Evolutionary conservation across 2,329 filamentous ascomycete genomes (phyloP), one percentile per base, ranked within the genome.

Genomic region (Calonectria ilicicola): DNA sequence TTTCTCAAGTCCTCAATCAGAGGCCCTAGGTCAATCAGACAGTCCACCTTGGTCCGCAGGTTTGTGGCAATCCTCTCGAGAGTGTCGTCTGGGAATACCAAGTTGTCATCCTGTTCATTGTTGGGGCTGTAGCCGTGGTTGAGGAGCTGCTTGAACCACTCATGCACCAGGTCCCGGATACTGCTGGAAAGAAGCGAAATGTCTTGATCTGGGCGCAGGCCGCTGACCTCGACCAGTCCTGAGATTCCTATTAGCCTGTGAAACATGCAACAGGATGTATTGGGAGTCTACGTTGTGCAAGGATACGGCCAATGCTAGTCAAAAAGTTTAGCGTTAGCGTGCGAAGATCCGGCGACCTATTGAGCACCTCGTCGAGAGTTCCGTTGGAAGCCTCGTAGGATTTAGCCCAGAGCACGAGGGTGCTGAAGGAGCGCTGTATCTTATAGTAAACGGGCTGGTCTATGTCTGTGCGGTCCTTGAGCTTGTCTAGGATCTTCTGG

Each of bases 311-410:
- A 32, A 63, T 63, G 17, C 58, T 46, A 46, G 40, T 63, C 58
- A 63, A 46, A 63, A 63, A 63, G 58, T 63, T 63, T 42, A 63
- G 58, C 40, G 58, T 63, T 42, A 63, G 58, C 58, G 58, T 63
- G 58, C 40, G 58, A 63, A 63, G 58, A 21, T 63, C 38, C 38
- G 58, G 58, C 8, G 58, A 63, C 40, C 40, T 42, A 10, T 32
- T 23, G 58, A 63, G 58, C 58, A 63, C 38, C 27, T 63, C 58
- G 58, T 63, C 58, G 12, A 63, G 58, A 46, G 58, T 46, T 63
- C 58, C 58, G 27, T 46, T 63, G 12, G 58, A 63, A 63, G 58
- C 40, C 23, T 46, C 38, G 27, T 63, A 46, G 27, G 38, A 29
- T 63, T 46, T 42, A 42, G 58, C 40, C 40, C 40, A 63, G 27